Conservation (phyloP, 306 rosid species). For the Castanea mollissima region DNA sequence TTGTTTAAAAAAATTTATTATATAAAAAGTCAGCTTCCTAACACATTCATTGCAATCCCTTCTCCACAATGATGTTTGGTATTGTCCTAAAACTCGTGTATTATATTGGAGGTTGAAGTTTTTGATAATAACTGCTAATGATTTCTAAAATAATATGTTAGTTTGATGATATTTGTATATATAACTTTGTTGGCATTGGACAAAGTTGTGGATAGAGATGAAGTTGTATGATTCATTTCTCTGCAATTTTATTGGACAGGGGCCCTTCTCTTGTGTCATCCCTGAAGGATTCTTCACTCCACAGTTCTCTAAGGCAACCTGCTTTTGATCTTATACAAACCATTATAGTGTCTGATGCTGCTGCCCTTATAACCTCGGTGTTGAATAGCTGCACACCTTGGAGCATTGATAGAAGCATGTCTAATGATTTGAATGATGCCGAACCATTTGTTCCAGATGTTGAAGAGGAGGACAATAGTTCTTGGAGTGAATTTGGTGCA, state of each 20-base stretch:
- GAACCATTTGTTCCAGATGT: constrained; percentile 34
- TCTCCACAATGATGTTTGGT: background rate
- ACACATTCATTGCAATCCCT: background rate
- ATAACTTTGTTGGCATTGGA: constrained; percentile 5
- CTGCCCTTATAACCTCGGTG: constrained; percentile 61
- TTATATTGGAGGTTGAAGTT: too few relatives aligned
- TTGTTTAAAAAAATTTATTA: background rate
- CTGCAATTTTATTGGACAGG: constrained; percentile 56
- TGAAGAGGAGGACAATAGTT: constrained; percentile 55
- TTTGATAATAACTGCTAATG: too few relatives aligned
- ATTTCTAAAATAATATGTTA: too few relatives aligned
- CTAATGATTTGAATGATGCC: constrained; percentile 44
- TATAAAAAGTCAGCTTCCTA: background rate
- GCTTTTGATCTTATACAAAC: constrained; percentile 91
- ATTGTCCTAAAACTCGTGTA: background rate
- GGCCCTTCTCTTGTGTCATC: constrained; percentile 92
- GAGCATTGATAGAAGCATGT: constrained; percentile 34
- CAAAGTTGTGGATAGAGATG: constrained; percentile 15
- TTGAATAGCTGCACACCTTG: constrained; percentile 41
- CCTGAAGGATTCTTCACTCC: constrained; percentile 87
- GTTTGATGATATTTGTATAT: background rate
- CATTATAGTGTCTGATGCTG: constrained; percentile 84
- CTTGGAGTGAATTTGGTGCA: constrained; percentile 64
- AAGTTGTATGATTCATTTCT: constrained; percentile 29
- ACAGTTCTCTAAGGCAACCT: constrained; percentile 89